Evolutionary conservation across 2,329 filamentous ascomycete species (phyloP).

Genomic region (Hirsutella minnesotensis): DNA sequence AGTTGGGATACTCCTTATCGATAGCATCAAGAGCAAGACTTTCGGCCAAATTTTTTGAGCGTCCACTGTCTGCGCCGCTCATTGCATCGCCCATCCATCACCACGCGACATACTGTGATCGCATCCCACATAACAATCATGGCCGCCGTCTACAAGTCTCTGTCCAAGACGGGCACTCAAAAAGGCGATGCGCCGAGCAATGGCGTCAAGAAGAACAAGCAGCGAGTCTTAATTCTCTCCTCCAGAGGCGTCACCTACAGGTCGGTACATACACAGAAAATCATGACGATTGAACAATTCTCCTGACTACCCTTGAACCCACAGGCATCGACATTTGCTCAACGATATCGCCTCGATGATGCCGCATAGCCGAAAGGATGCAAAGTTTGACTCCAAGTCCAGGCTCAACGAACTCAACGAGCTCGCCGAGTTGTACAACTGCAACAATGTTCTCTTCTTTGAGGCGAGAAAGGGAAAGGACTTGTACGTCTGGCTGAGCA

Average conservation of each 20-base stretch:
- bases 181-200: constrained; percentile 37
- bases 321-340: constrained; percentile 81
- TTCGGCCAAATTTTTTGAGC: neutral
- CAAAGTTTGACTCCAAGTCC: constrained; percentile 93
- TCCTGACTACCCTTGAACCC: constrained; percentile 3
- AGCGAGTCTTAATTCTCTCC: constrained; percentile 78
- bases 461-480: constrained; percentile 92
- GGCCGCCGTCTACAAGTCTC: constrained; percentile 65
- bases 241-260: constrained; percentile 86
- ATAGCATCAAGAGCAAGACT: neutral
- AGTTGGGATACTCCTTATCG: neutral
- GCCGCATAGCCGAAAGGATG: constrained; percentile 86
- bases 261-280: constrained; percentile 30
- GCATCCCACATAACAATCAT: too few relatives aligned
- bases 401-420: constrained; percentile 77
- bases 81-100: neutral
- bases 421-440: constrained; percentile 67
- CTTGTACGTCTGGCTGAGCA: constrained; percentile 87
- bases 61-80: neutral
- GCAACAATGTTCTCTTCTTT: constrained; percentile 91
- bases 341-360: constrained; percentile 82
- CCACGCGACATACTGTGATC: too few relatives aligned
- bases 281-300: too few relatives aligned
- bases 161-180: constrained; percentile 46
- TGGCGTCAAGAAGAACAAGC: constrained; percentile 51